Percentiles rank a stretch among this genome's conserved stretches.
Evolutionary conservation across 2,329 filamentous ascomycete genomes (phyloP).

Genomic region (Aspergillus candidus): DNA sequence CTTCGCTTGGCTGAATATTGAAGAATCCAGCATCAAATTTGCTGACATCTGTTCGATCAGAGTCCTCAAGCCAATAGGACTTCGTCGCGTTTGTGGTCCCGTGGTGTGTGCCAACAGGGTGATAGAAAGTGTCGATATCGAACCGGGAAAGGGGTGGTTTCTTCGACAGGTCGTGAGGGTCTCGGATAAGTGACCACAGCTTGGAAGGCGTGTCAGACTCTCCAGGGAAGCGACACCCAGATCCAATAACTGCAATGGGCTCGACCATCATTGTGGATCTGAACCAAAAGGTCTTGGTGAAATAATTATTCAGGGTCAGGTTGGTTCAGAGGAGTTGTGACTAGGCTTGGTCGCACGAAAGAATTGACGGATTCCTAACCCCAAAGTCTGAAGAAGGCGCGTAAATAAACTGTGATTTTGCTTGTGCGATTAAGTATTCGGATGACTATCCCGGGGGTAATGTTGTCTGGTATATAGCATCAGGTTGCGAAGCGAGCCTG

Average conservation of each 20-base stretch:
- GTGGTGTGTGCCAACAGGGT: constrained; percentile 17
- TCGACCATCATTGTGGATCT: constrained; percentile 12
- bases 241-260: constrained; percentile 43
- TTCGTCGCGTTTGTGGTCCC: constrained; percentile 11
- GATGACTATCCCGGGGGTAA: not conserved
- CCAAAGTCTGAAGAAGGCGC: not conserved
- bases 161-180: constrained; percentile 5
- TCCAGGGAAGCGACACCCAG: constrained; percentile 41
- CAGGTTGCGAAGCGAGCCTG: not conserved
- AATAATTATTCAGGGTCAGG: constrained; percentile 1
- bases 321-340: not conserved
- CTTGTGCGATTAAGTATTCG: not conserved
- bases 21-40: constrained; percentile 2
- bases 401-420: not conserved
- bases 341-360: not conserved
- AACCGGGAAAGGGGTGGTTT: constrained; percentile 16
- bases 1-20: not conserved
- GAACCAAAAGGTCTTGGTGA: not conserved
- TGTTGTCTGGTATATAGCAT: not conserved
- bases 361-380: not conserved
- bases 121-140: constrained; percentile 15
- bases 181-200: constrained; percentile 31
- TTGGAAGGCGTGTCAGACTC: constrained; percentile 31
- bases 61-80: constrained; percentile 1
- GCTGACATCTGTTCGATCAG: not conserved